Evolutionary conservation across 2,329 filamentous ascomycete species (phyloP), one percentile per base, ranked within the genome.

Genomic region (Salinomyces thailandicus): DNA sequence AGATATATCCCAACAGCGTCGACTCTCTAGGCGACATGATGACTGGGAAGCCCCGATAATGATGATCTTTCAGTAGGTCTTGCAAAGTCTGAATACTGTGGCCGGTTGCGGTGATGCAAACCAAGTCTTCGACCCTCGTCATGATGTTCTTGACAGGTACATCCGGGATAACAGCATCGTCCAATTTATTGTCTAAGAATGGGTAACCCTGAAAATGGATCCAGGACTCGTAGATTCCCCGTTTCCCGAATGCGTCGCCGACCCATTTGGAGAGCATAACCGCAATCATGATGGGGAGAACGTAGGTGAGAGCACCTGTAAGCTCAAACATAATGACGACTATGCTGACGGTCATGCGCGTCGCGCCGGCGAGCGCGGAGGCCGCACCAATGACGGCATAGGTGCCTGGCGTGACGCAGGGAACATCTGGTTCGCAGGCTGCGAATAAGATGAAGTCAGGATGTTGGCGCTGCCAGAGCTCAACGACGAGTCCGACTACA

Each of bases 261-360:
- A 94, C 85, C 91, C 91, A 98, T 65, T 98, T 98, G 44, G 84
- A 84, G 30, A 96, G 72, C 87, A 98, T 93, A 54, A 98, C 91
- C 29, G 87, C 86, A 46, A 98, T 84, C 91, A 98, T 98, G 60
- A 96, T 98, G 37, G 91, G 91, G 5, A 98, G 75, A 33, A 98
- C 89, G 56, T 96, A 96, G 1, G 86, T 93, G 18, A 98, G 72
- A 1, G 91, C 91, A 35, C 91, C 91, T 0, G 91, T 98, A 38
- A 98, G 78, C 66, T 98, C 91, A 55, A 98, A 98, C 82, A 95
- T 95, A 64, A 98, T 98, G 53, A 96, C 91, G 4, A 98, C 89
- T 48, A 98, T 95, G 9, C 87, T 95, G 8, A 95, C 86, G 0
- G 91, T 98, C 79, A 98, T 93, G 48, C 89, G 77, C 13, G 89